A percentile compares a stretch with the other conserved stretches of the same genome.
These are phyloP conservation scores for Curvularia lunata DNA, from an alignment of 2,329 filamentous ascomycete species.

Conservation along the genomic window DNA sequence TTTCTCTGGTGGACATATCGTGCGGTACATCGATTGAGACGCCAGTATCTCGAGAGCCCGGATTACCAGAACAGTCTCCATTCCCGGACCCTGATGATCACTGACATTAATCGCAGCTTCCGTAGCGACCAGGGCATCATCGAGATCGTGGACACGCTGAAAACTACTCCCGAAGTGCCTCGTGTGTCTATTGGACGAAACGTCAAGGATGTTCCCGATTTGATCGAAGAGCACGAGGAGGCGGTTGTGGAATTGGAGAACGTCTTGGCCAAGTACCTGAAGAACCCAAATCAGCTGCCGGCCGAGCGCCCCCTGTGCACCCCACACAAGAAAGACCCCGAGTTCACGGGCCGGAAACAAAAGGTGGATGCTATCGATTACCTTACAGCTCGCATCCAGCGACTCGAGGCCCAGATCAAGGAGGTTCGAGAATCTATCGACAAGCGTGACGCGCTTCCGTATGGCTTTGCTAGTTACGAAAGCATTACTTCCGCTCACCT, in stretches of 20 bases:
- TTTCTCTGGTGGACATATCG: conserved; percentile 93
- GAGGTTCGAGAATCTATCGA: conserved; percentile 82
- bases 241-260: conserved; percentile 82
- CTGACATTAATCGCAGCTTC: conserved; percentile 79
- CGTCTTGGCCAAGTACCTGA: conserved; percentile 87
- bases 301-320: conserved; percentile 77
- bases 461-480: conserved; percentile 93
- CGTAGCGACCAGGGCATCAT: conserved; percentile 87
- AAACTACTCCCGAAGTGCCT: conserved; percentile 78
- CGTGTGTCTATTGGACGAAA: conserved; percentile 86
- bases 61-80: conserved; percentile 91
- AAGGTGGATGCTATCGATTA: conserved; percentile 96
- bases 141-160: conserved; percentile 79
- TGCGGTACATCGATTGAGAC: conserved; percentile 72
- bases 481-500: conserved; percentile 86
- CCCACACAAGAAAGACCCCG: conserved; percentile 75
- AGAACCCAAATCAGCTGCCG: conserved; percentile 81
- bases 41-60: conserved; percentile 80
- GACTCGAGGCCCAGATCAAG: conserved; percentile 83
- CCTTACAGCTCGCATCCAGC: conserved; percentile 80
- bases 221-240: conserved; percentile 84
- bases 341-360: conserved; percentile 67
- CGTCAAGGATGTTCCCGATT: conserved; percentile 83
- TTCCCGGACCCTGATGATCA: conserved; percentile 71
- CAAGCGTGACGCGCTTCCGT: conserved; percentile 84